phyloP scores from a whole-genome alignment of 2,329 filamentous ascomycete genomes.

The Claviceps cyperi region DNA sequence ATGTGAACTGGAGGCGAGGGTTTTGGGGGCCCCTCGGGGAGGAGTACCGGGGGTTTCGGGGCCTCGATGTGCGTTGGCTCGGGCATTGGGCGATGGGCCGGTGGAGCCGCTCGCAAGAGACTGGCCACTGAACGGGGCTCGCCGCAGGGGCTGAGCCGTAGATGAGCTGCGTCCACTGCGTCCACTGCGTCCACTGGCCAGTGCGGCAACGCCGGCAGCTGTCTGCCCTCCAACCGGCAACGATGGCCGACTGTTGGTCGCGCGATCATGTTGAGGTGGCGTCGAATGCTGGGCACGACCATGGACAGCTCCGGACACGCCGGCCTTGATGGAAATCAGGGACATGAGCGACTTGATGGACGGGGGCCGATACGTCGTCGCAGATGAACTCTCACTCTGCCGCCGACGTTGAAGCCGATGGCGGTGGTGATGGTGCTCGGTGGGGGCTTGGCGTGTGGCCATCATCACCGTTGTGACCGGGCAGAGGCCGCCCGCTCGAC shows the following conservation, averaged over 20 bases:
- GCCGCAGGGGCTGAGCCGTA: neutral
- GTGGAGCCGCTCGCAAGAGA: neutral
- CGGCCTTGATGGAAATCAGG: neutral
- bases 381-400: neutral
- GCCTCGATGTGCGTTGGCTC: conserved; percentile 8
- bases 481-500: neutral
- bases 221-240: neutral
- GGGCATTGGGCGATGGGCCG: conserved; percentile 2
- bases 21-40: neutral
- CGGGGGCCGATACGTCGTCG: neutral
- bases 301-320: neutral
- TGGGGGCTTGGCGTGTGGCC: neutral
- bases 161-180: neutral
- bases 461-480: neutral
- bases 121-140: neutral
- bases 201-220: neutral
- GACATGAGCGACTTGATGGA: neutral
- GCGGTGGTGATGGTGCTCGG: neutral
- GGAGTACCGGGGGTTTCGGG: conserved; percentile 4
- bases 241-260: conserved; percentile 14
- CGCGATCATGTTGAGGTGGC: conserved; percentile 10
- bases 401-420: neutral
- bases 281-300: neutral
- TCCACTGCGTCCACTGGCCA: neutral
- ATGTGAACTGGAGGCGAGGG: conserved; percentile 1